Base-by-base conservation (phyloP, 371 early-diverging fungal genomes). In the Mortierella sp. region DNA sequence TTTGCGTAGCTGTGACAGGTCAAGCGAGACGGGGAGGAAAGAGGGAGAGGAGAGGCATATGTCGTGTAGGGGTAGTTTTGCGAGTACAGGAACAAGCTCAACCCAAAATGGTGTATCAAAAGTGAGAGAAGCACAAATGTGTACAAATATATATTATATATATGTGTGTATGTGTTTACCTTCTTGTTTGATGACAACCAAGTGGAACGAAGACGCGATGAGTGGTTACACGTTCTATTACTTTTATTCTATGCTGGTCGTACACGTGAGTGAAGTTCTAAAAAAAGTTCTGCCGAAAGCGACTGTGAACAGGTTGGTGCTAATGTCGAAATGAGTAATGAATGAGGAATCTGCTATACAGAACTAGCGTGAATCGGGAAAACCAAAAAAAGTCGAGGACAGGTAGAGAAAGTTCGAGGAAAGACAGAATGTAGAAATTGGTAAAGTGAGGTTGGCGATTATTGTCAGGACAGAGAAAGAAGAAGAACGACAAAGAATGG, bases 381-480 rank as follows among this genome's bases (percentile, higher is more conserved):
- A 32, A 55, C 13, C 10, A 55, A 55, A 50, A 50, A 55, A 32
- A 28, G 11, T 3, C 3, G 4, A 55, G 9, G 32, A 11, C 10
- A 55, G 32, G 28, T 9, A 13, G 55, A 52, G 55, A 5, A 19
- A 55, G 32, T 11, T 4, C 19, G 52, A n/a, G 21, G 19, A 21
- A 22, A 52, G 22, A 52, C 8, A 19, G 52, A 52, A 19, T 13
- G 11, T 47, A 47, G 47, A 47, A 16, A 47, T 16, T 47, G 47
- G 16, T 19, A 47, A 47, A 47, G 13, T 4, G 19, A 47, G 11
- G 47, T 16, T 9, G 47, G 13, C 4, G 47, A 47, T 47, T 36
- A 47, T 47, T 36, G 57, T 45, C 40, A 58, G 58, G 57, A 58
- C 16, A 47, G 43, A 60, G 53, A 66, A 53, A 40, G 33, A 55